Percentiles rank a stretch among this genome's conserved stretches.
These are phyloP conservation scores for Xanthoconium purpureum DNA, from an alignment of 768 basidiomycete species.

Conservation along the genomic window DNA sequence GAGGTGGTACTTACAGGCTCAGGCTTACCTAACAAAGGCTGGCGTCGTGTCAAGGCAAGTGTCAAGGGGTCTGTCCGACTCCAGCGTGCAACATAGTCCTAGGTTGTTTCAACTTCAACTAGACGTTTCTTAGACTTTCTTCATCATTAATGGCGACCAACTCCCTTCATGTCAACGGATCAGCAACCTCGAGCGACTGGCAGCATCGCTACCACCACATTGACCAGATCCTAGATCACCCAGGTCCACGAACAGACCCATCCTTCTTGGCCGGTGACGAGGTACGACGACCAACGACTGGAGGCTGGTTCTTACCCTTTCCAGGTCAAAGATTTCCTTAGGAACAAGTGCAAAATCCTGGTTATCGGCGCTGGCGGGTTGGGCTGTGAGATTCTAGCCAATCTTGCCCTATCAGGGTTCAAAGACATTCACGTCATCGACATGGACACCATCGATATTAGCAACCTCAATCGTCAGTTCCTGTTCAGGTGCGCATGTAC, in stretches of 20 bases:
- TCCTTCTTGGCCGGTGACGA: constrained; percentile 78
- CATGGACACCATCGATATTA: constrained; percentile 99
- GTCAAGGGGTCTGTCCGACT: too few relatives aligned
- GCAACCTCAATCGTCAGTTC: constrained; percentile 97
- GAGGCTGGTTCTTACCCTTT: background rate
- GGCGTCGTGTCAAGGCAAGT: too few relatives aligned
- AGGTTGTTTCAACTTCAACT: background rate
- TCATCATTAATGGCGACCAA: constrained; percentile 23
- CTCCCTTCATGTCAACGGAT: constrained; percentile 35
- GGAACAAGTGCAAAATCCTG: constrained; percentile 83
- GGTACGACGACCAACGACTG: constrained; percentile 41
- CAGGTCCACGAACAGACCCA: constrained; percentile 88
- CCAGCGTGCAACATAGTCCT: background rate
- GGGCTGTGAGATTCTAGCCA: constrained; percentile 96
- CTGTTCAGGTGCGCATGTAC: constrained; percentile 72
- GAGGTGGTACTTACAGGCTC: background rate
- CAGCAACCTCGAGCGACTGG: constrained; percentile 43
- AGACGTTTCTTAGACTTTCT: constrained; percentile 16
- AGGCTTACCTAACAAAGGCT: constrained; percentile 26
- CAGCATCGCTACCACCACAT: constrained; percentile 72
- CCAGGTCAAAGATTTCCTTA: constrained; percentile 85
- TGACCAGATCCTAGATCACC: constrained; percentile 79
- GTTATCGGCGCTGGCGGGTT: constrained; percentile 98
- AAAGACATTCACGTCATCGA: constrained; percentile 99
- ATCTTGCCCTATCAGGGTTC: constrained; percentile 94